Conservation (phyloP, 2,329 filamentous ascomycete genomes). For the Trichoderma cornu-damae region DNA sequence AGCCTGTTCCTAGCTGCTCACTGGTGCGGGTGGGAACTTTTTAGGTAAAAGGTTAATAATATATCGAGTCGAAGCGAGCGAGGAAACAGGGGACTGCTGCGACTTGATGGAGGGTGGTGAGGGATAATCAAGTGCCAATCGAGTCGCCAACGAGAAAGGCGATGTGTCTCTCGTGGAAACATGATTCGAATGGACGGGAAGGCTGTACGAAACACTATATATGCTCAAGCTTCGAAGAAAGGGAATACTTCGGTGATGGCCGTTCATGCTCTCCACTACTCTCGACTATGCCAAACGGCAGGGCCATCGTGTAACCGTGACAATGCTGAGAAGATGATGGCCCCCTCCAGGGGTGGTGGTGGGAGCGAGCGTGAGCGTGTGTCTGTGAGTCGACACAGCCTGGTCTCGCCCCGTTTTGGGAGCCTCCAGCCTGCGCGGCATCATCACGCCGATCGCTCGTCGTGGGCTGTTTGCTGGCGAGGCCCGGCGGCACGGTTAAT, state of each 20-base stretch:
- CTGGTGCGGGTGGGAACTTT: slow-evolving; percentile 4
- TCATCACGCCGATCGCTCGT: not conserved
- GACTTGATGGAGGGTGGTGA: not conserved
- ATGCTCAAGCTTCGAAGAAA: slow-evolving; percentile 1
- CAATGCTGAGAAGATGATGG: slow-evolving; percentile 9
- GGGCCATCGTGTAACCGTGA: slow-evolving; percentile 9
- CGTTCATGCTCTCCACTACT: slow-evolving; percentile 1
- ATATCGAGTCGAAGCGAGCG: slow-evolving; percentile 2
- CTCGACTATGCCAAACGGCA: slow-evolving; percentile 4
- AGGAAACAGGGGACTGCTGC: not conserved
- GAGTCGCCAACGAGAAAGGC: not conserved
- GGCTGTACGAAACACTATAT: slow-evolving; percentile 9
- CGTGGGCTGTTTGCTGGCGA: not conserved
- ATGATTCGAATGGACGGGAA: not conserved
- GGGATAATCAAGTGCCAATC: not conserved
- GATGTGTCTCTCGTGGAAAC: slow-evolving; percentile 2
- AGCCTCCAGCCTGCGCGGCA: slow-evolving; percentile 2
- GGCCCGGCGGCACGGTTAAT: not conserved
- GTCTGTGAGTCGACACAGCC: slow-evolving; percentile 10
- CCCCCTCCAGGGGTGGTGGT: slow-evolving; percentile 8
- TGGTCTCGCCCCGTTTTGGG: slow-evolving; percentile 1
- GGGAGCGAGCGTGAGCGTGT: not conserved
- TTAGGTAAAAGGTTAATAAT: slow-evolving; percentile 7
- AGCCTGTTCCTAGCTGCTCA: slow-evolving; percentile 6
- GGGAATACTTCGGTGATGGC: slow-evolving; percentile 4